Percentiles rank a stretch among this genome's conserved stretches.
Evolutionary conservation across 768 basidiomycete species (phyloP).

Genomic region (Tylopilus felleus): DNA sequence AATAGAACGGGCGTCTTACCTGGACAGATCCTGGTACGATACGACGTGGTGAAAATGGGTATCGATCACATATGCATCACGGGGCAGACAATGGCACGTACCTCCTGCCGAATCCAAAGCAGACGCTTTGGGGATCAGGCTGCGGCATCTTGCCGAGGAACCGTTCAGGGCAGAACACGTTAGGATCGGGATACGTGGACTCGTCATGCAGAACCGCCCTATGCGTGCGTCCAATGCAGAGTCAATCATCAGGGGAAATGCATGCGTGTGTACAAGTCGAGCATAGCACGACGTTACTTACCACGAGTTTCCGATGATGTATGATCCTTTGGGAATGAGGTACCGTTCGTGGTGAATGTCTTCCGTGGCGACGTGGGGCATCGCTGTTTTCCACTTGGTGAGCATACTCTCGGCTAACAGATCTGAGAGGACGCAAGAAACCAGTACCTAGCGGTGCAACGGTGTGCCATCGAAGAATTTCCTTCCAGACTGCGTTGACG

Average conservation of each 20-base stretch:
- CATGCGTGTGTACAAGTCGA: too few relatives aligned
- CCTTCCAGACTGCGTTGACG: conserved; percentile 25
- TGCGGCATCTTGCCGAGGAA: conserved; percentile 24
- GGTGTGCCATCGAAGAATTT: conserved; percentile 25
- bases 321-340: conserved; percentile 26
- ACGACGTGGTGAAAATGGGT: background rate
- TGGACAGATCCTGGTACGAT: conserved; percentile 15
- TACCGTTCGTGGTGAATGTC: conserved; percentile 16
- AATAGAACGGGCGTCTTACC: conserved; percentile 2
- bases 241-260: background rate
- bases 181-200: conserved; percentile 33
- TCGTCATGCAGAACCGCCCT: conserved; percentile 58
- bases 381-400: conserved; percentile 1
- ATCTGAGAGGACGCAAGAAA: conserved; percentile 17
- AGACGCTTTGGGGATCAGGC: conserved; percentile 13
- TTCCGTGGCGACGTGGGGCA: conserved; percentile 19
- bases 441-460: conserved; percentile 13
- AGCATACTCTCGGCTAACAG: background rate
- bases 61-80: background rate
- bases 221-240: background rate
- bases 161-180: conserved; percentile 34
- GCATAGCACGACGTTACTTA: conserved; percentile 11
- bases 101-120: conserved; percentile 33
- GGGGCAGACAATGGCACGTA: background rate
- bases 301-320: conserved; percentile 23